Base-by-base conservation (phyloP, 495 filamentous ascomycete genomes). In the Penicillium herquei region DNA sequence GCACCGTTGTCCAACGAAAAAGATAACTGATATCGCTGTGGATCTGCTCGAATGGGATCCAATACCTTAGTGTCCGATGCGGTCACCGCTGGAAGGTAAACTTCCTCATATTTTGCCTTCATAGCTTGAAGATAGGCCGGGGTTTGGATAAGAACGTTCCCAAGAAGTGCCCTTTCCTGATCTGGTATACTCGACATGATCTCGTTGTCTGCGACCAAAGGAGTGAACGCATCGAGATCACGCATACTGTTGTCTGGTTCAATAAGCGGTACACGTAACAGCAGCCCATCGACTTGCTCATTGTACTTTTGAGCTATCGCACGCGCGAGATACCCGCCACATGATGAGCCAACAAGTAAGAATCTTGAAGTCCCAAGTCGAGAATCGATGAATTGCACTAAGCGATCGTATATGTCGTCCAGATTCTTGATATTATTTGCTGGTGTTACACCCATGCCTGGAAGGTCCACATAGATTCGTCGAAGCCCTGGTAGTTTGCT, bases 381-480 rank as follows among this genome's bases (percentile, higher is more conserved):
- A 34, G 61, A 56, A 58, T 70, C 67, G 54, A 70, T 63, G 54
- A 70, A 70, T 54, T 58, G 62, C 18, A 52, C 49, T 34, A 70
- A 55, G 18, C 64, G 64, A 54, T 50, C 49, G 45, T 62, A 67
- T 34, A 70, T 66, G 14, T 70, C 64, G 35, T 70, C 59, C 13
- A 65, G 46, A 57, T 67, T 52, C 37, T 67, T 57, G 57, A 70
- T 51, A 51, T 56, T 52, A 51, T 65, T 62, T 9, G 64, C 64
- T 32, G 67, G 67, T 37, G 67, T 62, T 42, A 7, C 59, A 44
- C 67, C 67, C 67, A 70, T 70, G 54, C 67, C 67, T 41, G 67
- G 67, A 41, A 70, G 64, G 59, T 70, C 67, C 9, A 67, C 59
- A 47, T 70, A 70, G 33, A 70, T 70, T 21, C 67, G 61, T 32